Conservation (phyloP, 306 rosid genomes). For the Chamaecrista fasciculata region DNA sequence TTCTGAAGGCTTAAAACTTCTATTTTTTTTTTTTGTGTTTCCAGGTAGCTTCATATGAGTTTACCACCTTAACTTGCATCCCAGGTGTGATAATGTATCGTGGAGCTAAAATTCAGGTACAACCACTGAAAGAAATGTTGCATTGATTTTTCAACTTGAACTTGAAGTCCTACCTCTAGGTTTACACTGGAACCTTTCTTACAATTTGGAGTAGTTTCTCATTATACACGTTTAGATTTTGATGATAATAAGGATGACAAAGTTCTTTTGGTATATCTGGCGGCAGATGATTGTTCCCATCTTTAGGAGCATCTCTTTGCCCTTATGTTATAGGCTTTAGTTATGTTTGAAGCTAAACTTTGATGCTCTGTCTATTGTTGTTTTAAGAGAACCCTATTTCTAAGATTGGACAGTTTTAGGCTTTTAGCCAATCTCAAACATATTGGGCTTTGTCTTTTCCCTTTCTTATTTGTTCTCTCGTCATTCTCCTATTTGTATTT, state of each 20-base stretch:
- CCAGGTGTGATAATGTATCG: constrained; percentile 90
- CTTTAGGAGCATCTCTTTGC: background rate
- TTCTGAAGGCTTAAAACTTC: too few relatives aligned
- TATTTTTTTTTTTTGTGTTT: constrained; percentile 29
- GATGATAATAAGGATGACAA: background rate
- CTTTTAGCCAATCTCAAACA: background rate
- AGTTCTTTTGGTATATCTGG: background rate
- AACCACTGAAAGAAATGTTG: constrained; percentile 1
- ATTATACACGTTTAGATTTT: background rate
- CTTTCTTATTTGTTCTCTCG: background rate
- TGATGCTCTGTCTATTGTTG: background rate
- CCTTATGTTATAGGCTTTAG: background rate
- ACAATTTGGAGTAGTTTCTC: background rate
- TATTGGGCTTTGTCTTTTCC: background rate
- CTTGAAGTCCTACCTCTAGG: background rate
- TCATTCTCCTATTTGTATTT: background rate
- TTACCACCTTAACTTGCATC: constrained; percentile 95
- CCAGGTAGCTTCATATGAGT: constrained; percentile 98
- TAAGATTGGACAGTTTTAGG: background rate
- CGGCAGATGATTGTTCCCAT: background rate
- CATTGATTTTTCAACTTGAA: background rate
- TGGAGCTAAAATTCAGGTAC: constrained; percentile 97
- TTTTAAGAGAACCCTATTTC: background rate
- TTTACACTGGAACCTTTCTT: background rate
- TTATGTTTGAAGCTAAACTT: background rate